A percentile compares a stretch with the other conserved stretches of the same genome.
These are phyloP conservation scores for Rosa multiflora DNA, from an alignment of 306 rosid species.

Conservation along the genomic window DNA sequence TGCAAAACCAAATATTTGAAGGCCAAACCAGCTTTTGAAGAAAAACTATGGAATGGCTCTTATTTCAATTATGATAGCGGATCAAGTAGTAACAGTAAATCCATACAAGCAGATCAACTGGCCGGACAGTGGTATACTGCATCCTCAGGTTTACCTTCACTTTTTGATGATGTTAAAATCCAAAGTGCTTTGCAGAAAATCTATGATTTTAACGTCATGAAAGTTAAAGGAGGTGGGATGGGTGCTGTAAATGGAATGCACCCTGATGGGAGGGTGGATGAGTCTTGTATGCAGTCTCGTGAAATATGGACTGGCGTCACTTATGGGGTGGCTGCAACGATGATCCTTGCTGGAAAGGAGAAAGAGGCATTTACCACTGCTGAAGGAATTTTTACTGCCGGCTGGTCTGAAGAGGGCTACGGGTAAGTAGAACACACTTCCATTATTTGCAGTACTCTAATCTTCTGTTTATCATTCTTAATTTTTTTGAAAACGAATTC, in stretches of 20 bases:
- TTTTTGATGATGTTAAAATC: constrained; percentile 74
- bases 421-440: constrained; percentile 59
- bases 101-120: constrained; percentile 96
- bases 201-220: constrained; percentile 92
- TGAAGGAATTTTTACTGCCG: constrained; percentile 82
- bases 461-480: constrained; percentile 3
- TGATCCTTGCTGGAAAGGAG: constrained; percentile 95
- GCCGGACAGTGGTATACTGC: constrained; percentile 99
- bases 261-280: constrained; percentile 90
- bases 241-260: constrained; percentile 99
- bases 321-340: constrained; percentile 87
- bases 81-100: constrained; percentile 82
- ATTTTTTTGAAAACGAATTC: not conserved
- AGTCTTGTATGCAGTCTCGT: constrained; percentile 98
- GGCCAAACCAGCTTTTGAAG: constrained; percentile 87
- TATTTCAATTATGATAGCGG: constrained; percentile 96
- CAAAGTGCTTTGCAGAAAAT: constrained; percentile 77
- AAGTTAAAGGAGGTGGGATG: constrained; percentile 86
- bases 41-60: constrained; percentile 92
- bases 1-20: constrained; percentile 82
- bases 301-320: constrained; percentile 99
- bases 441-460: constrained; percentile 3
- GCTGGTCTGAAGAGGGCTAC: constrained; percentile 97
- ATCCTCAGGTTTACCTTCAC: constrained; percentile 81
- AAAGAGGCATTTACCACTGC: constrained; percentile 90